Evolutionary conservation across 1,284 basidiomycete species (phyloP).

Genomic region (Paramarasmius palmivorus): DNA sequence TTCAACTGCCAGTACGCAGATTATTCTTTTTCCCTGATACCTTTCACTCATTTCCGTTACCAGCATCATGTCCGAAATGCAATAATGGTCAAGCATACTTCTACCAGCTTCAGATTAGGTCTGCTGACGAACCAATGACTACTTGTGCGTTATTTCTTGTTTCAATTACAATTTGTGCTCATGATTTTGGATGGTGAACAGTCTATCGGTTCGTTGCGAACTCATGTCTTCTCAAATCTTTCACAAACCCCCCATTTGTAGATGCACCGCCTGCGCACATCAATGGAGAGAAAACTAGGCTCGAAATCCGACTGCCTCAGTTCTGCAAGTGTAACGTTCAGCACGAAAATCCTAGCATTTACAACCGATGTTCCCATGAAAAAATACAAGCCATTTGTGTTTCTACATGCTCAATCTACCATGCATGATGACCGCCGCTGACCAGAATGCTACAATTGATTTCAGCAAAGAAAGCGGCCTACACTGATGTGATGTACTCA

Average conservation of each 20-base stretch:
- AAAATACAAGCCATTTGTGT: background rate
- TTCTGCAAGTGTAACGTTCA: no score
- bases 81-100: constrained; percentile 90
- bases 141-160: constrained; percentile 68
- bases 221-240: constrained; percentile 3
- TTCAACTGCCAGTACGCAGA: constrained; percentile 70
- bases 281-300: constrained; percentile 64
- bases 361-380: no score
- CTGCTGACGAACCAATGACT: constrained; percentile 96
- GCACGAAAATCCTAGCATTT: no score
- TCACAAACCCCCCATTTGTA: constrained; percentile 20
- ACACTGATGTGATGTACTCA: constrained; percentile 37
- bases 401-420: constrained; percentile 39
- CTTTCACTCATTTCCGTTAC: constrained; percentile 1
- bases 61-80: constrained; percentile 91
- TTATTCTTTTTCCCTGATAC: background rate
- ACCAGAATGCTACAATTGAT: constrained; percentile 57
- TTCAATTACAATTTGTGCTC: background rate
- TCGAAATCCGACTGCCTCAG: no score
- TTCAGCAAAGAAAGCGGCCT: constrained; percentile 8
- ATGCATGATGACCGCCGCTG: constrained; percentile 69
- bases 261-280: constrained; percentile 57
- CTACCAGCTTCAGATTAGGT: constrained; percentile 96
- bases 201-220: background rate
- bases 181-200: background rate